phyloP scores from a whole-genome alignment of 2,329 filamentous ascomycete genomes.

The Cladosporium austrohemisphaericum region DNA sequence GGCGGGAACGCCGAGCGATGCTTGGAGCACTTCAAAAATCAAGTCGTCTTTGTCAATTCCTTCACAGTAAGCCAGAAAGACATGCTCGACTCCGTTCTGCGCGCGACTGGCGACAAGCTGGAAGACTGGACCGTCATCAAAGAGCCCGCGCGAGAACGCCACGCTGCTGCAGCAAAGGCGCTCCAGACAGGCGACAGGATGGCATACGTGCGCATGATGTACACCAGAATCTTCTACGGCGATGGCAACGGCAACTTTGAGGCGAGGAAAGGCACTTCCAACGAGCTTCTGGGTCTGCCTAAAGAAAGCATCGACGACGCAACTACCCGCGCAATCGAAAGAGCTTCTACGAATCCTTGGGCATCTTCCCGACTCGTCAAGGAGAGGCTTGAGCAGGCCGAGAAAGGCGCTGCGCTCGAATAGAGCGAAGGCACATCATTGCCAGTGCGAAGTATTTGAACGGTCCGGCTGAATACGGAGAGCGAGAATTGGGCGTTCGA shows the following conservation, averaged over 20 bases:
- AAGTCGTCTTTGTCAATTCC: conserved; percentile 50
- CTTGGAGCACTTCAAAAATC: conserved; percentile 48
- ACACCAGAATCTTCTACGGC: conserved; percentile 50
- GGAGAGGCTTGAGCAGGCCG: conserved; percentile 2
- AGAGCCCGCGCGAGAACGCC: conserved; percentile 48
- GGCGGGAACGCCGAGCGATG: conserved; percentile 36
- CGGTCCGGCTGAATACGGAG: too few relatives aligned
- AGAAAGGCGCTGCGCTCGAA: not conserved
- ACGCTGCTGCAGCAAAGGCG: conserved; percentile 44
- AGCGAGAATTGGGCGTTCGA: too few relatives aligned
- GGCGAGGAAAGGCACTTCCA: conserved; percentile 39
- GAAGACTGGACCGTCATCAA: conserved; percentile 58
- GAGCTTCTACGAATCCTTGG: not conserved
- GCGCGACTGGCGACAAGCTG: conserved; percentile 55
- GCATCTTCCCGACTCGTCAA: conserved; percentile 4
- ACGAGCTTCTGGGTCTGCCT: conserved; percentile 55
- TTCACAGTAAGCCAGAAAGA: conserved; percentile 61
- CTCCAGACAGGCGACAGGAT: conserved; percentile 42
- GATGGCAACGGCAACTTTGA: conserved; percentile 38
- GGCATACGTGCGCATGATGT: conserved; percentile 52
- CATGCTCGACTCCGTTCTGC: conserved; percentile 60
- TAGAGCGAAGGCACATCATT: too few relatives aligned
- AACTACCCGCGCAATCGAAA: conserved; percentile 48
- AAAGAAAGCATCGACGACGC: conserved; percentile 57
- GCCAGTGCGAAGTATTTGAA: too few relatives aligned